Evolutionary conservation across 352 stramenopile species (phyloP).

Genomic region (Pythium coloratum): DNA sequence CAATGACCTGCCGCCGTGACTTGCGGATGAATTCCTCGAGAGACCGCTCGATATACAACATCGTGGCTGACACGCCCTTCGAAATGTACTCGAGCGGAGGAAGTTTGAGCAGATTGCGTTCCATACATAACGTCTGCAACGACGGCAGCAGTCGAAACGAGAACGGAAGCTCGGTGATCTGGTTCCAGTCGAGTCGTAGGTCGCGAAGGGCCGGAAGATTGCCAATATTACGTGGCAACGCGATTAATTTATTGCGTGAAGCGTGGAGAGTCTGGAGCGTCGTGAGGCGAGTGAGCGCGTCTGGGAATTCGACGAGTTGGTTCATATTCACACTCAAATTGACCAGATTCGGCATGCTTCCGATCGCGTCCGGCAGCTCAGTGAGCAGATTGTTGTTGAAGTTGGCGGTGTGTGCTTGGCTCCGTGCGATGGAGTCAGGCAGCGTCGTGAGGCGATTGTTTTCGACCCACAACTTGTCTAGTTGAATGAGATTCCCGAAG

Average conservation of each 20-base stretch:
- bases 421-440: slow-evolving; percentile 44
- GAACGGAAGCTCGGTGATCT: slow-evolving; percentile 59
- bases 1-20: slow-evolving; percentile 43
- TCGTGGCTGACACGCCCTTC: slow-evolving; percentile 42
- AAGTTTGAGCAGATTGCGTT: slow-evolving; percentile 57
- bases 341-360: slow-evolving; percentile 42
- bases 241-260: slow-evolving; percentile 45
- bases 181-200: slow-evolving; percentile 68
- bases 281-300: slow-evolving; percentile 35
- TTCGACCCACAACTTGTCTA: slow-evolving; percentile 55
- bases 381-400: slow-evolving; percentile 46
- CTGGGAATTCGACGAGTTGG: slow-evolving; percentile 42
- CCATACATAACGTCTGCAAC: slow-evolving; percentile 47
- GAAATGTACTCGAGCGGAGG: slow-evolving; percentile 52
- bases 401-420: slow-evolving; percentile 35
- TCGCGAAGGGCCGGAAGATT: slow-evolving; percentile 45
- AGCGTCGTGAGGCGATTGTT: slow-evolving; percentile 47
- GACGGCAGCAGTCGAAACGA: slow-evolving; percentile 46
- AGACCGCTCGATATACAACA: slow-evolving; percentile 56
- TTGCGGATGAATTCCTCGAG: slow-evolving; percentile 50
- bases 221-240: slow-evolving; percentile 50
- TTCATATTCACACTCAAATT: slow-evolving; percentile 59
- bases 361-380: slow-evolving; percentile 38
- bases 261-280: slow-evolving; percentile 43
- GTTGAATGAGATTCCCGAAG: slow-evolving; percentile 38